Conservation (phyloP, 352 stramenopile genomes). For the Pythium rhizo-oryzae region DNA sequence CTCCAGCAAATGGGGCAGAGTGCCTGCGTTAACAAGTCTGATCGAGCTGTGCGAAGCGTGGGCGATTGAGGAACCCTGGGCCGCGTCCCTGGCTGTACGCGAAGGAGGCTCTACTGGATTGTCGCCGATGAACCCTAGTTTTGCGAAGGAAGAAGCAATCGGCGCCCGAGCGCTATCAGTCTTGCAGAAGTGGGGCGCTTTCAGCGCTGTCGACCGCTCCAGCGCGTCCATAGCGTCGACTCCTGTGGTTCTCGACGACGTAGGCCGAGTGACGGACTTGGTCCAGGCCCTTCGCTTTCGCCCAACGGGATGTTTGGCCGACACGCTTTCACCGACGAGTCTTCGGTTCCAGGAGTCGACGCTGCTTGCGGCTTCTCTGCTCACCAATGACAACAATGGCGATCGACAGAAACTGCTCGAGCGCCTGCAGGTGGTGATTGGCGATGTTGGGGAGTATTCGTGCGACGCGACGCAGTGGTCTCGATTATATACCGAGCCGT, state of each 20-base stretch:
- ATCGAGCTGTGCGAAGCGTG: constrained; percentile 19
- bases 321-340: constrained; percentile 6
- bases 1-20: constrained; percentile 2
- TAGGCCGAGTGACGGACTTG: not conserved
- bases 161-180: not conserved
- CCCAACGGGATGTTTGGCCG: constrained; percentile 3
- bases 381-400: not conserved
- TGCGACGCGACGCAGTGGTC: constrained; percentile 19
- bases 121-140: not conserved
- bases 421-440: constrained; percentile 1
- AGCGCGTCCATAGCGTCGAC: not conserved
- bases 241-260: not conserved
- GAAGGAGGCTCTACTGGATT: not conserved
- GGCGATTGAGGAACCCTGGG: constrained; percentile 12
- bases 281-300: constrained; percentile 14
- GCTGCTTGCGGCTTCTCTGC: constrained; percentile 8
- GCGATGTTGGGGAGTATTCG: not conserved
- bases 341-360: constrained; percentile 3
- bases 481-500: constrained; percentile 2
- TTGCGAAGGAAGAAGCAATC: not conserved
- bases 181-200: constrained; percentile 22
- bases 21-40: not conserved
- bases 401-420: not conserved
- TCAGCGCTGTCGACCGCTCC: constrained; percentile 11
- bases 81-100: not conserved